These are phyloP conservation scores for Ascodesmis nigricans DNA, from an alignment of 495 filamentous ascomycete genomes.

Conservation along the genomic window DNA sequence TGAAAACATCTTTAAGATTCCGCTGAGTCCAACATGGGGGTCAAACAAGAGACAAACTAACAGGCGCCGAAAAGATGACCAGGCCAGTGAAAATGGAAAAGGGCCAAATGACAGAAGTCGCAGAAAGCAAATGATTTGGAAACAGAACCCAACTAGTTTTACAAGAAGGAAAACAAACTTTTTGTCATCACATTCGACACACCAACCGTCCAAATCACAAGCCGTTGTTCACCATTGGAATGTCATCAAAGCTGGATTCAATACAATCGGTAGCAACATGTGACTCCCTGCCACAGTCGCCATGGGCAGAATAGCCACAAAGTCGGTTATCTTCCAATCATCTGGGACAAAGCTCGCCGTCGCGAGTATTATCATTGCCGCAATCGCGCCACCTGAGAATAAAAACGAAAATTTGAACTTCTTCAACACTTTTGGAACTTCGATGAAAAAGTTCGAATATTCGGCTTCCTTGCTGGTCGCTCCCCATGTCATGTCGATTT, in stretches of 20 bases:
- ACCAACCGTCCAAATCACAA: too few species aligned
- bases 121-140: too few species aligned
- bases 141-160: too few species aligned
- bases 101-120: too few species aligned
- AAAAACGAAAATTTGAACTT: slow-evolving; percentile 57
- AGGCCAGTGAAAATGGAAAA: too few species aligned
- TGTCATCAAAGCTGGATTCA: slow-evolving; percentile 63
- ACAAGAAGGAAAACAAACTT: too few species aligned
- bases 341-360: slow-evolving; percentile 38
- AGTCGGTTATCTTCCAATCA: slow-evolving; percentile 48
- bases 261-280: slow-evolving; percentile 44
- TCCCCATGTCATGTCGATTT: slow-evolving; percentile 52
- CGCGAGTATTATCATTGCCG: slow-evolving; percentile 46
- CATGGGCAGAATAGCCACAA: slow-evolving; percentile 66
- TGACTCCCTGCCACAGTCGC: slow-evolving; percentile 47
- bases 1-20: too few species aligned
- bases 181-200: too few species aligned
- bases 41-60: too few species aligned
- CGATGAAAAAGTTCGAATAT: slow-evolving; percentile 42
- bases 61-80: too few species aligned
- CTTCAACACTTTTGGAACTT: slow-evolving; percentile 52
- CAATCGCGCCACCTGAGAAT: slow-evolving; percentile 38
- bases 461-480: slow-evolving; percentile 41
- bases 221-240: slow-evolving; percentile 54
- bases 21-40: too few species aligned